These are phyloP conservation scores for Dovyalis caffra DNA, from an alignment of 345 rosid species.

Conservation along the genomic window DNA sequence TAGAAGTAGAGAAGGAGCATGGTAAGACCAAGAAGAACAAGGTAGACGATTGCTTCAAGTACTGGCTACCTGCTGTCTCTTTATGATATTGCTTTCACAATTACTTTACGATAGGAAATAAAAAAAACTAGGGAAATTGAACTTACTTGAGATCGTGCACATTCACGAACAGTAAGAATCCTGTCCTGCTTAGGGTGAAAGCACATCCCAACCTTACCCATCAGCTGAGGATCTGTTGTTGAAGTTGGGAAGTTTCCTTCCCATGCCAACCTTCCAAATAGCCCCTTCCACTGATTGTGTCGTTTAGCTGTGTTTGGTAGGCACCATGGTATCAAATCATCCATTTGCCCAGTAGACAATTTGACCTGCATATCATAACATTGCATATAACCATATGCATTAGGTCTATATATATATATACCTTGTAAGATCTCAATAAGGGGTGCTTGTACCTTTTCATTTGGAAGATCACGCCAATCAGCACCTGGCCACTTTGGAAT, in stretches of 20 bases:
- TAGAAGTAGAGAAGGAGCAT: too few species aligned
- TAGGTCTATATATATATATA: not conserved
- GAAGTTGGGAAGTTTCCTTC: constrained; percentile 93
- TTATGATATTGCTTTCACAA: not conserved
- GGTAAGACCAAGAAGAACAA: not conserved
- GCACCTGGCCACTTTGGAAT: constrained; percentile 88
- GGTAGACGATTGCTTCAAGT: not conserved
- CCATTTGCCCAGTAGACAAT: constrained; percentile 62
- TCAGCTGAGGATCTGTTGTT: constrained; percentile 82
- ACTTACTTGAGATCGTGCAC: constrained; percentile 82
- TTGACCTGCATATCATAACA: constrained; percentile 41
- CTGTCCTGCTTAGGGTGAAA: constrained; percentile 92
- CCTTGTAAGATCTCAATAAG: not conserved
- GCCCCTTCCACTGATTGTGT: constrained; percentile 90
- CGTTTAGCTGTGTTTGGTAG: constrained; percentile 72
- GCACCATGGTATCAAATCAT: constrained; percentile 72
- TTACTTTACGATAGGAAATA: not conserved
- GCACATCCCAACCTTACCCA: constrained; percentile 94
- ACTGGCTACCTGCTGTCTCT: not conserved
- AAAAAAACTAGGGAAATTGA: not conserved
- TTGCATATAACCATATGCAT: not conserved
- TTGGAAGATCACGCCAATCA: constrained; percentile 87
- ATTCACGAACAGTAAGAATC: constrained; percentile 81
- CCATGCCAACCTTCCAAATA: constrained; percentile 88
- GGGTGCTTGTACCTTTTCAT: constrained; percentile 50